A percentile compares a stretch with the other conserved stretches of the same genome.
These are phyloP conservation scores for Calvatia gigantea DNA, from an alignment of 768 basidiomycete genomes.

Conservation along the genomic window DNA sequence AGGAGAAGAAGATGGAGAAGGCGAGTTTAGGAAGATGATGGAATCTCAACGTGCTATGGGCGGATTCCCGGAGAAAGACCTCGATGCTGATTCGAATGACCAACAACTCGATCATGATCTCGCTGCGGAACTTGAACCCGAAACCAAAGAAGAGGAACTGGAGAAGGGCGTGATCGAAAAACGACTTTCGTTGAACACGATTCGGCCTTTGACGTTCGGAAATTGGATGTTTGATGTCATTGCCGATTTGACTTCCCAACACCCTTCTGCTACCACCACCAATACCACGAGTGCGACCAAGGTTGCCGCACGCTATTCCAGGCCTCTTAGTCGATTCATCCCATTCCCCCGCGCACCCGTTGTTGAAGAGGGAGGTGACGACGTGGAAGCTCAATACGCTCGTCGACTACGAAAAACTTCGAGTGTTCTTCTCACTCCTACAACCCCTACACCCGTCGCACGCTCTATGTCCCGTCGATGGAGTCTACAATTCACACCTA, in stretches of 20 bases:
- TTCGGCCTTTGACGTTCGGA: slow-evolving; percentile 61
- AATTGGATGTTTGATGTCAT: slow-evolving; percentile 86
- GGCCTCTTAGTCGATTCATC: slow-evolving; percentile 32
- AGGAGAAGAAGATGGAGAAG: slow-evolving; percentile 29
- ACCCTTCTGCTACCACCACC: slow-evolving; percentile 11
- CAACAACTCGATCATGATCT: slow-evolving; percentile 26
- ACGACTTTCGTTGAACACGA: slow-evolving; percentile 37
- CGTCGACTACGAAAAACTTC: slow-evolving; percentile 16
- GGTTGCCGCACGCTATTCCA: too few species aligned
- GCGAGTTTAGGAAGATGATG: slow-evolving; percentile 75
- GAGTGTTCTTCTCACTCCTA: slow-evolving; percentile 24
- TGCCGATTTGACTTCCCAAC: slow-evolving; percentile 51
- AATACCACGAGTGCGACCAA: slow-evolving; percentile 15
- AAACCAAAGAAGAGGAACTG: not conserved
- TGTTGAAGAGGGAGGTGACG: slow-evolving; percentile 22
- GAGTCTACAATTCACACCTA: slow-evolving; percentile 69
- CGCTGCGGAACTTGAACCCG: not conserved
- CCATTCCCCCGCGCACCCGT: slow-evolving; percentile 19
- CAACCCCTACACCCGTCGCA: slow-evolving; percentile 23
- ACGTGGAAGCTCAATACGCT: slow-evolving; percentile 6
- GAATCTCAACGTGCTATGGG: slow-evolving; percentile 48
- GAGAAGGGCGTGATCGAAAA: slow-evolving; percentile 14
- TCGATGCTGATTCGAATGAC: slow-evolving; percentile 46
- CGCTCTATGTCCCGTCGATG: slow-evolving; percentile 27
- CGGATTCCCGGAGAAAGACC: slow-evolving; percentile 44